Conservation (phyloP, 306 rosid species). For the Lathyrus tuberosus region DNA sequence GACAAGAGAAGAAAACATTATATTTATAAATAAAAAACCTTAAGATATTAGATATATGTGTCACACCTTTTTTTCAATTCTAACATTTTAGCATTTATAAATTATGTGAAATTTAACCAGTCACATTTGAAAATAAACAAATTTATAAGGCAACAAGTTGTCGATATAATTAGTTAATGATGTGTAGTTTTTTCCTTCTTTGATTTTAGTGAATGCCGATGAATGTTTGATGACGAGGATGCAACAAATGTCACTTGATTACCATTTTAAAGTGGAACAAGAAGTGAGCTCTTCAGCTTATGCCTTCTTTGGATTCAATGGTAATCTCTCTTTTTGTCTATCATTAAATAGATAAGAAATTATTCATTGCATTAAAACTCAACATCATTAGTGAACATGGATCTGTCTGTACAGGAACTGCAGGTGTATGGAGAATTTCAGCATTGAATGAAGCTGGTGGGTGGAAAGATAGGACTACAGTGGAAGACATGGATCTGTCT, state of each 20-base stretch:
- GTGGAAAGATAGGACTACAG: slow-evolving; percentile 87
- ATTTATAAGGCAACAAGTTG: too few relatives aligned
- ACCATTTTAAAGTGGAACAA: slow-evolving; percentile 59
- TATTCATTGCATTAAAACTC: too few relatives aligned
- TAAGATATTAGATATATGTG: too few relatives aligned
- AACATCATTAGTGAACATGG: too few relatives aligned
- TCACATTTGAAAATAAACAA: too few relatives aligned
- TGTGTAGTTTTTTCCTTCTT: not conserved
- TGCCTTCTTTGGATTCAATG: slow-evolving; percentile 86
- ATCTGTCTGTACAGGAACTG: slow-evolving; percentile 58
- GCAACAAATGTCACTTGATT: slow-evolving; percentile 46
- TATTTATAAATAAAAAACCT: too few relatives aligned
- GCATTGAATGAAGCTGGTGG: slow-evolving; percentile 91
- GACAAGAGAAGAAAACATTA: too few relatives aligned
- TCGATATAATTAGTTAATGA: not conserved
- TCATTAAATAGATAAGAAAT: too few relatives aligned
- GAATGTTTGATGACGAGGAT: slow-evolving; percentile 90
- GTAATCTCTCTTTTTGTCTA: slow-evolving; percentile 31
- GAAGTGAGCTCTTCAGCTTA: slow-evolving; percentile 88
- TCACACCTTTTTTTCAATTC: too few relatives aligned
- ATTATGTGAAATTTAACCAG: too few relatives aligned
- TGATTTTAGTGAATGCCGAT: slow-evolving; percentile 60
- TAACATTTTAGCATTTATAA: too few relatives aligned
- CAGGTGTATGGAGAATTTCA: slow-evolving; percentile 92
- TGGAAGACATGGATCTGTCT: slow-evolving; percentile 73